Evolutionary conservation across 2,329 filamentous ascomycete species (phyloP), one percentile per base, ranked within the genome.

Genomic region (Aspergillus luchuensis): DNA sequence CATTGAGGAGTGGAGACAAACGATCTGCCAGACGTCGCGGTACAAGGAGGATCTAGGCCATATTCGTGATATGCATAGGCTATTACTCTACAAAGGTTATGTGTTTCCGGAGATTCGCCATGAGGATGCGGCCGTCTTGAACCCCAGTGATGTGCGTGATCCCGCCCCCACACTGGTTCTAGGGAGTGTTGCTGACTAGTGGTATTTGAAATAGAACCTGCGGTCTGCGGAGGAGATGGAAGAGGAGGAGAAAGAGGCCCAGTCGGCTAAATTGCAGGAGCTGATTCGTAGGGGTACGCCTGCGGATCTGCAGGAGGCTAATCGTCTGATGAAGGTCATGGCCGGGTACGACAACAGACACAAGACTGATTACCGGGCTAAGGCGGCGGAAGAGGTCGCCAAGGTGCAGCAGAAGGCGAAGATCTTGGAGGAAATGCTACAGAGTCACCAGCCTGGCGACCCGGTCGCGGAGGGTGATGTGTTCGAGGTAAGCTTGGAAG

Each of bases 161-260:
- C 15, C 33, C 33, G 11, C 33, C 33, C 33, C 56, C 45, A 41
- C 45, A 41, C 50, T 33, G 11, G 45, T 47, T 49, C 15, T 8
- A 38, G 55, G 59, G 68, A 57, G 49, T 47, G 38, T 38, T 62
- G 52, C 72, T 79, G 65, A 80, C 68, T 30, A 33, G 21, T 23
- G 54, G 8, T 15, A 28, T 6, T 15, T 15, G 4, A 13, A 13
- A 36, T 73, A 96, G 92, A 97, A 95, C 71, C 85, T 99, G 48
- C 92, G 96, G 79, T 98, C 94, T 0, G 92, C 91, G 23, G 95
- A 99, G 72, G 95, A 99, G 74, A 98, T 99, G 93, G 95, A 99
- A 73, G 92, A 96, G 71, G 95, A 99, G 78, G 95, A 99, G 75
- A 87, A 87, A 59, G 92, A 94, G 69, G 94, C 94, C 2, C 95